These are phyloP conservation scores for Pythium angustatum DNA, from an alignment of 352 stramenopile genomes.

Conservation along the genomic window DNA sequence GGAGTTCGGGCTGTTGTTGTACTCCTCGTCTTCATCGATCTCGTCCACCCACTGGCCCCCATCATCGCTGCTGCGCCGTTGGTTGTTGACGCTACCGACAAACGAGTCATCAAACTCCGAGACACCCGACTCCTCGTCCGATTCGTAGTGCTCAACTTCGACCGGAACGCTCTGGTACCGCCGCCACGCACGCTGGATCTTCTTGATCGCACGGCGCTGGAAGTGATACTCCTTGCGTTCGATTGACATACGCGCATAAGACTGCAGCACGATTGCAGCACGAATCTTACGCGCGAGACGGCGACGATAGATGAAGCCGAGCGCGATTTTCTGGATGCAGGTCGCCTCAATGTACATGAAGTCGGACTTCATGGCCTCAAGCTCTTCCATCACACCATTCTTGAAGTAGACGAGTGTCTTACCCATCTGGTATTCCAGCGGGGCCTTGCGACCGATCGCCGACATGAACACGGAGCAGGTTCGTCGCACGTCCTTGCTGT, in stretches of 20 bases:
- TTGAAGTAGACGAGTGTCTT: slow-evolving; percentile 97
- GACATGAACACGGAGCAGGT: slow-evolving; percentile 84
- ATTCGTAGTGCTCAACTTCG: slow-evolving; percentile 26
- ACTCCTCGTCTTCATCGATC: slow-evolving; percentile 33
- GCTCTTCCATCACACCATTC: slow-evolving; percentile 92
- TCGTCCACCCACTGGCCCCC: slow-evolving; percentile 39
- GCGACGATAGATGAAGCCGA: slow-evolving; percentile 82
- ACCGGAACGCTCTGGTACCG: slow-evolving; percentile 47
- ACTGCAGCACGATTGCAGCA: slow-evolving; percentile 78
- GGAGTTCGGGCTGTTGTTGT: slow-evolving; percentile 17
- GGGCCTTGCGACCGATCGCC: slow-evolving; percentile 79
- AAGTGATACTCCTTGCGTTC: slow-evolving; percentile 74
- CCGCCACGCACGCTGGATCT: slow-evolving; percentile 72
- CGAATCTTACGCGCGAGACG: slow-evolving; percentile 62
- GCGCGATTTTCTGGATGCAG: slow-evolving; percentile 79
- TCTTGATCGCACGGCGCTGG: slow-evolving; percentile 64
- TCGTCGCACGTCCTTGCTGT: slow-evolving; percentile 71
- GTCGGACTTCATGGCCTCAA: slow-evolving; percentile 93
- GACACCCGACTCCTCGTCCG: slow-evolving; percentile 31
- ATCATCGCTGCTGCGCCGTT: slow-evolving; percentile 31
- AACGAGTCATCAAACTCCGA: slow-evolving; percentile 47
- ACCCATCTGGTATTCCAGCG: slow-evolving; percentile 88
- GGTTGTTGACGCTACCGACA: slow-evolving; percentile 36
- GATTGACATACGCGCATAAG: slow-evolving; percentile 75
- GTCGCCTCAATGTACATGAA: slow-evolving; percentile 90